phyloP scores from a whole-genome alignment of 2,329 filamentous ascomycete species.

The Simplicillium sp. region DNA sequence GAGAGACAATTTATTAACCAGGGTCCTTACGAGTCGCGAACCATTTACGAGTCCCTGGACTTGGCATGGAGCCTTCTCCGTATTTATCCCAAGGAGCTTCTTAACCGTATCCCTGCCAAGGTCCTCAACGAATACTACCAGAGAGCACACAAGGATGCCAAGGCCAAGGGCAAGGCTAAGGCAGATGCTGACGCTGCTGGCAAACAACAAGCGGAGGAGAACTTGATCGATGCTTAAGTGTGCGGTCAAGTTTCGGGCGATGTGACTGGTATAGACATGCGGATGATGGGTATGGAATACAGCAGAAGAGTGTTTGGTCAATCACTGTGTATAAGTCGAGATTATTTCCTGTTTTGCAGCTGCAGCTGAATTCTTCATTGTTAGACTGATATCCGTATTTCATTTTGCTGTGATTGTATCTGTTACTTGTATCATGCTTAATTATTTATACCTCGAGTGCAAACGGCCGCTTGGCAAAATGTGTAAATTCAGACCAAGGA shows the following conservation, averaged over 20 bases:
- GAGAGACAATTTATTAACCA: conserved; percentile 92
- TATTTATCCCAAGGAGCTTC: conserved; percentile 95
- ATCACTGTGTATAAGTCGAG: neutral
- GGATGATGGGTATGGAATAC: conserved; percentile 13
- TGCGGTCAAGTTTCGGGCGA: neutral
- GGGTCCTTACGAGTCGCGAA: conserved; percentile 83
- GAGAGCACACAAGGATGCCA: conserved; percentile 52
- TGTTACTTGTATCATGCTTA: too few relatives aligned
- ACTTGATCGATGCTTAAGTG: conserved; percentile 48
- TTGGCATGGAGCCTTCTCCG: conserved; percentile 92
- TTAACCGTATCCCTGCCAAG: conserved; percentile 88
- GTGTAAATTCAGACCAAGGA: too few relatives aligned
- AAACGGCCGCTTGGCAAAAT: too few relatives aligned
- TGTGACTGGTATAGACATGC: conserved; percentile 3
- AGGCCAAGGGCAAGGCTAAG: conserved; percentile 51
- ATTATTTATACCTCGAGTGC: too few relatives aligned
- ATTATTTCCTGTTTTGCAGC: neutral
- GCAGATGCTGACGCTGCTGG: conserved; percentile 29
- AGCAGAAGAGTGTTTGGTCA: conserved; percentile 1
- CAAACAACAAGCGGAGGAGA: conserved; percentile 40
- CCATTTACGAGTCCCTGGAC: conserved; percentile 88
- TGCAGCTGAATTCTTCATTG: conserved; percentile 1
- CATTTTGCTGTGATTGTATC: too few relatives aligned
- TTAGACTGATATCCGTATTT: neutral
- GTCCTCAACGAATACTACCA: conserved; percentile 77